Conservation (phyloP, 306 rosid species). For the Trifolium repens region DNA sequence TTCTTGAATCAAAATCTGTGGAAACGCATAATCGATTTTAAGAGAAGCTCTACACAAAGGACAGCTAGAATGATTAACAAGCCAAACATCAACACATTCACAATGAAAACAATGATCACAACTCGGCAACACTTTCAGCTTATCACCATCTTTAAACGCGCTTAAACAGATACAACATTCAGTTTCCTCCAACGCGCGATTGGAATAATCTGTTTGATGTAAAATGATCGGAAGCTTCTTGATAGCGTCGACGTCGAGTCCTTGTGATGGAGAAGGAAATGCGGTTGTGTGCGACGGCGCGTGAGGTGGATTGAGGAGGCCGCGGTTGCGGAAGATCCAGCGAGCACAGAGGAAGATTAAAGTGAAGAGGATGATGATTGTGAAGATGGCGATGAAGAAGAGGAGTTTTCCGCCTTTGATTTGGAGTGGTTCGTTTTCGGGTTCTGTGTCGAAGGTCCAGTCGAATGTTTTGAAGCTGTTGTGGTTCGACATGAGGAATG, state of each 20-base stretch:
- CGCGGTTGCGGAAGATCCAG: slow-evolving; percentile 67
- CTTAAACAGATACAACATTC: slow-evolving; percentile 90
- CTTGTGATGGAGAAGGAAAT: slow-evolving; percentile 28
- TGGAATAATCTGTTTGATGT: slow-evolving; percentile 36
- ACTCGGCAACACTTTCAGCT: slow-evolving; percentile 69
- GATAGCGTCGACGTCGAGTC: slow-evolving; percentile 59
- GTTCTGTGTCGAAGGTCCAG: slow-evolving; percentile 59
- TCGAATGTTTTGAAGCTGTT: slow-evolving; percentile 43
- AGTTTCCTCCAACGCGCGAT: slow-evolving; percentile 35
- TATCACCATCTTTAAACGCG: slow-evolving; percentile 66
- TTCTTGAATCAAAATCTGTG: slow-evolving; percentile 49
- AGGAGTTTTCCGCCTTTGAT: slow-evolving; percentile 64
- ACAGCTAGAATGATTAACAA: slow-evolving; percentile 68
- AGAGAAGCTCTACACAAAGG: slow-evolving; percentile 85
- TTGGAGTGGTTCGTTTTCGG: slow-evolving; percentile 55
- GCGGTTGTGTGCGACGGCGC: not conserved
- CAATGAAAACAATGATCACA: slow-evolving; percentile 78
- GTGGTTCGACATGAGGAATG: slow-evolving; percentile 37
- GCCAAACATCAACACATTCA: slow-evolving; percentile 89
- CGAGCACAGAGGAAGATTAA: slow-evolving; percentile 65
- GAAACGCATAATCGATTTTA: slow-evolving; percentile 41
- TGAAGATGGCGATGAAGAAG: slow-evolving; percentile 60
- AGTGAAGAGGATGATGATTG: slow-evolving; percentile 52
- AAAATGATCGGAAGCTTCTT: slow-evolving; percentile 59
- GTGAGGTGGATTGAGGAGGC: not conserved